Evolutionary conservation across 2,329 filamentous ascomycete species (phyloP).

Genomic region (Daldinia sp.): DNA sequence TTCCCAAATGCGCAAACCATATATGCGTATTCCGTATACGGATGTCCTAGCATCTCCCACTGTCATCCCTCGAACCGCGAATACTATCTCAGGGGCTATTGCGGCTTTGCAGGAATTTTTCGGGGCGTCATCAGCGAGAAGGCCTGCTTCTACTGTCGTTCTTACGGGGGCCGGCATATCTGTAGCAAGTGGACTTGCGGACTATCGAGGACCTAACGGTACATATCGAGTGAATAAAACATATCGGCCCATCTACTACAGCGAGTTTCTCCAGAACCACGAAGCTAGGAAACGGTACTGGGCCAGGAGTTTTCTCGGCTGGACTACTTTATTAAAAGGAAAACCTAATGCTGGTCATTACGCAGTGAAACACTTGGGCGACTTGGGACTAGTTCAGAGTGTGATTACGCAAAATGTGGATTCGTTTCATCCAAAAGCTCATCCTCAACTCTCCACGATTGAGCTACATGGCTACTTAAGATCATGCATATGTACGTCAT

Average conservation of each 20-base stretch:
- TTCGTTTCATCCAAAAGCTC: conserved; percentile 84
- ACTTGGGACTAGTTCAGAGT: conserved; percentile 74
- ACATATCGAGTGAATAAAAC: conserved; percentile 92
- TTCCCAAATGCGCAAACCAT: conserved; percentile 69
- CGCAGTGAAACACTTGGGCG: conserved; percentile 76
- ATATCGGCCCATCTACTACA: conserved; percentile 91
- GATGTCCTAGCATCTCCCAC: conserved; percentile 78
- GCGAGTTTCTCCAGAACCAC: conserved; percentile 85
- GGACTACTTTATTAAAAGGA: conserved; percentile 82
- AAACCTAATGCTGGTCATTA: conserved; percentile 81
- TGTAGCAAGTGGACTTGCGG: conserved; percentile 89
- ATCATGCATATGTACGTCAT: conserved; percentile 81
- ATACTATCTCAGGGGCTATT: conserved; percentile 75
- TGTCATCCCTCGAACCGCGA: conserved; percentile 77
- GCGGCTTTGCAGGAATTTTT: conserved; percentile 82
- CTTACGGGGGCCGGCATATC: conserved; percentile 89
- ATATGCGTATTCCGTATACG: conserved; percentile 92
- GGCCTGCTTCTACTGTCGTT: conserved; percentile 58
- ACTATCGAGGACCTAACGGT: conserved; percentile 89
- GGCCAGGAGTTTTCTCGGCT: conserved; percentile 93
- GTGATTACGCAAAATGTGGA: conserved; percentile 98
- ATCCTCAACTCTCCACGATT: conserved; percentile 76
- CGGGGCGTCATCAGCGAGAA: conserved; percentile 61
- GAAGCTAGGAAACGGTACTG: conserved; percentile 92
- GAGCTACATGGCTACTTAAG: conserved; percentile 94